Evolutionary conservation across 495 filamentous ascomycete species (phyloP), one percentile per base, ranked within the genome.

Genomic region (Hypoxylon lenormandii): DNA sequence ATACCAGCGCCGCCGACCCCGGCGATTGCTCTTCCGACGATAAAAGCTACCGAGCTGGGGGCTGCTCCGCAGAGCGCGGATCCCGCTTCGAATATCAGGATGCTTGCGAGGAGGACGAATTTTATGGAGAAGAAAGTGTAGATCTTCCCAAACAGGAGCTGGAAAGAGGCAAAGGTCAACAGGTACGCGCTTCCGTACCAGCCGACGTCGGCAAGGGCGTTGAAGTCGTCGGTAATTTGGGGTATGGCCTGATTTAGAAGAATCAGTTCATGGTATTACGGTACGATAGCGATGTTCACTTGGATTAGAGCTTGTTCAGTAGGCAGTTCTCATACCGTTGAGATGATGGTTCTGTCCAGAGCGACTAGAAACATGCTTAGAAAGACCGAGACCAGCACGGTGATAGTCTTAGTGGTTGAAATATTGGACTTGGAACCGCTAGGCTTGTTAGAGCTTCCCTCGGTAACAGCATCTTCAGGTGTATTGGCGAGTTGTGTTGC

Each of bases 21-120:
- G 30, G 85, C 85, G 13, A 88, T 76, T 42, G 84, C 84, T 38
- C 86, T 80, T 3, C 86, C 85, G 15, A 85, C 66, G 55, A 88
- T 88, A 19, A 88, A 73, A 11, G 81, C 79, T 5, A 72, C 65
- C 15, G 83, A 85, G 51, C 75, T 83, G 0, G 85, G 86, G 1
- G 86, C 85, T 6, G 80, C 82, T 53, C 78, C 86, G 55, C 85
- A 88, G 45, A 88, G 66, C 3, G 83, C 72, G 28, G 80, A 84
- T 0, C 86, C 86, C 3, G 12, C 52, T 46, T 78, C 73, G 60
- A 78, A 80, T n/a, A 80, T 26, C 5, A 75, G 1, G 7, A 76
- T 62, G 0, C 72, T 72, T 19, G 60, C 43, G 10, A 81, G 36
- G 45, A 76, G 82, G 0, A 75, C 51, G 37, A 55, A 49, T 71